Base-by-base conservation (phyloP, 2,329 filamentous ascomycete genomes). In the Allantophomopsis cytisporea region DNA sequence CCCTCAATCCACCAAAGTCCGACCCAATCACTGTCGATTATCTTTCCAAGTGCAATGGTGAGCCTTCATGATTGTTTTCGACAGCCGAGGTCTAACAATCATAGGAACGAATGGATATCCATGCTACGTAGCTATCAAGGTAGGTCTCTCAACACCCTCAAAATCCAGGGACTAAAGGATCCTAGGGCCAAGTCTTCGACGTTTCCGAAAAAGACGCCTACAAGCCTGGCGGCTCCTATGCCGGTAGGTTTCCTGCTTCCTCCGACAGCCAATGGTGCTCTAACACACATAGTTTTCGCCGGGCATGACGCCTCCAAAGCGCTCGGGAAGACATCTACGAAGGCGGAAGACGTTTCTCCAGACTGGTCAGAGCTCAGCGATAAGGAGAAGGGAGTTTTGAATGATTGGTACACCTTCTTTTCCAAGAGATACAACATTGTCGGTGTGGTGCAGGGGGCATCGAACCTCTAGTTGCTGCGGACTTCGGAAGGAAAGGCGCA, bases 381-480 rank as follows among this genome's bases (percentile, higher is more conserved):
- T 16, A 87, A 91, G 61, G 80, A 95, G 59, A 85, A 91, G 65
- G 76, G 74, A 18, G 80, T 83, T 3, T 64, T 98, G 44, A 73
- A 89, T 39, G 91, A 98, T 59, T 98, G 91, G 91, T 76, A 81
- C 46, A 94, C 83, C 2, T 98, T 94, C 63, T 98, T 98, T 62
- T 85, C 82, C 49, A 98, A 96, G 67, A 73, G 91, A 42, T 98
- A 98, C 65, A 96, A 94, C 53, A 73, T 96, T 38, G 77, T 93
- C 36, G 86, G 85, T 12, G 58, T 68, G 41, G 74, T 83, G 13
- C 63, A 69, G 43, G 73, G 72, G 30, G 73, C 74, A 20, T 76
- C 69, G 20, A 79, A 79, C 52, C 60, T 63, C 13, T 39, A 14
- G 31, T 28, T 8, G 23, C 23, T 12, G 23, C 23, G 23, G 23